phyloP scores from a whole-genome alignment of 2,329 filamentous ascomycete genomes.

The Venturiaceae sp. region DNA sequence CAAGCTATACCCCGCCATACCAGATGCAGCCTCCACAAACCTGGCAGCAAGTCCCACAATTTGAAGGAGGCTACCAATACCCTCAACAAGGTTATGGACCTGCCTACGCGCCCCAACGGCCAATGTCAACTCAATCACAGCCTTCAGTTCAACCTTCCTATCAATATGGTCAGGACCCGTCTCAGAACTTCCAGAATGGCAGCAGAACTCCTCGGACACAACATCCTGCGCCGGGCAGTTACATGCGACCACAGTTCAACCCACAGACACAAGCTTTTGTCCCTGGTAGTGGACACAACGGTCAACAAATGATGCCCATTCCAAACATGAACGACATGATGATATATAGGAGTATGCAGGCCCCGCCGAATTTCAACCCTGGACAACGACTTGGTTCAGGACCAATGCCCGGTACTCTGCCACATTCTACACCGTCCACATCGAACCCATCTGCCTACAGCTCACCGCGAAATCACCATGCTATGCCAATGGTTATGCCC shows the following conservation, averaged over 20 bases:
- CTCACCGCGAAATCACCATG: not conserved
- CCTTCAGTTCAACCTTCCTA: slow-evolving; percentile 45
- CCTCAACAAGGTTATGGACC: slow-evolving; percentile 10
- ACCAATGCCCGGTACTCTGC: not conserved
- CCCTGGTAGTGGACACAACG: slow-evolving; percentile 41
- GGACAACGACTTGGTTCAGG: not conserved
- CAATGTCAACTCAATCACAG: slow-evolving; percentile 25
- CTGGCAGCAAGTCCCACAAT: slow-evolving; percentile 10
- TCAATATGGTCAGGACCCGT: slow-evolving; percentile 69
- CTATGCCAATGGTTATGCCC: not conserved
- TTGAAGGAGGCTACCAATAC: slow-evolving; percentile 15
- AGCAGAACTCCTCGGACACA: slow-evolving; percentile 43
- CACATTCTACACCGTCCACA: not conserved
- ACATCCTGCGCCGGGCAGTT: slow-evolving; percentile 78
- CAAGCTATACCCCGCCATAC: not conserved
- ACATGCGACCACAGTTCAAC: slow-evolving; percentile 79
- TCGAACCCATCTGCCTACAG: not conserved
- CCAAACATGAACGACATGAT: slow-evolving; percentile 23
- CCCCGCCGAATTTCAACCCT: not conserved
- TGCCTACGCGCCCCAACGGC: slow-evolving; percentile 16
- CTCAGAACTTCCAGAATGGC: slow-evolving; percentile 54
- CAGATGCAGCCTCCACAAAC: not conserved
- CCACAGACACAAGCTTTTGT: slow-evolving; percentile 91
- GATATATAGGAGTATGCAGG: slow-evolving; percentile 11
- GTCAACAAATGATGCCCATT: slow-evolving; percentile 33